These are phyloP conservation scores for Haematococcus sp. DNA, from an alignment of 139 green algal species.

Conservation along the genomic window DNA sequence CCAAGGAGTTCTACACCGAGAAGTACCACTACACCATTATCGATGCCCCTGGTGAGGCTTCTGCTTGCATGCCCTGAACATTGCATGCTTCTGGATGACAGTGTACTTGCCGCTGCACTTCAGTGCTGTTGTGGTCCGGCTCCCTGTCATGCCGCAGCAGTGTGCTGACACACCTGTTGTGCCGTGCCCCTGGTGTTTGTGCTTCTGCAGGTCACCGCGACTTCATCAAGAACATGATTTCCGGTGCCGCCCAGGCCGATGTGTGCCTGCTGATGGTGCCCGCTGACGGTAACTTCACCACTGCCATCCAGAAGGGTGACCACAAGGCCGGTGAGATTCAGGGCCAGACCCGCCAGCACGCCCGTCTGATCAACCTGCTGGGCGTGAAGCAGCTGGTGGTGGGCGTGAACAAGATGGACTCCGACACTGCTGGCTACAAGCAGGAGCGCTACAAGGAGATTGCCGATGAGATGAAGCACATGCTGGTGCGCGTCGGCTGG, in stretches of 20 bases:
- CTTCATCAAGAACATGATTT: slow-evolving; percentile 99
- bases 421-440: slow-evolving; percentile 90
- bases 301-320: slow-evolving; percentile 97
- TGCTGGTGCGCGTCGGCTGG: slow-evolving; percentile 80
- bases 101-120: slow-evolving; percentile 15
- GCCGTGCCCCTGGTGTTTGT: not conserved
- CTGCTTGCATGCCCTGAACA: not conserved
- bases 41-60: slow-evolving; percentile 73
- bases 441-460: slow-evolving; percentile 97
- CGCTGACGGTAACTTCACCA: slow-evolving; percentile 94
- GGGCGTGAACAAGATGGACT: slow-evolving; percentile 98
- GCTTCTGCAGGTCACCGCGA: slow-evolving; percentile 88
- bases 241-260: slow-evolving; percentile 91
- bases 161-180: not conserved
- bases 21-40: slow-evolving; percentile 99
- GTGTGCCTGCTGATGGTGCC: slow-evolving; percentile 87
- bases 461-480: slow-evolving; percentile 92
- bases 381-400: slow-evolving; percentile 98
- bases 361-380: slow-evolving; percentile 94
- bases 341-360: slow-evolving; percentile 99
- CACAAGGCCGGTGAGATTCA: slow-evolving; percentile 95
- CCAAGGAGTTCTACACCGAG: slow-evolving; percentile 98
- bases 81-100: no score
- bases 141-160: no score
- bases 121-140: not conserved